Evolutionary conservation across 225 moss, liverwort and hornwort species (phyloP), one percentile per base, ranked within the genome.

Genomic region (Pleurozium schreberi): DNA sequence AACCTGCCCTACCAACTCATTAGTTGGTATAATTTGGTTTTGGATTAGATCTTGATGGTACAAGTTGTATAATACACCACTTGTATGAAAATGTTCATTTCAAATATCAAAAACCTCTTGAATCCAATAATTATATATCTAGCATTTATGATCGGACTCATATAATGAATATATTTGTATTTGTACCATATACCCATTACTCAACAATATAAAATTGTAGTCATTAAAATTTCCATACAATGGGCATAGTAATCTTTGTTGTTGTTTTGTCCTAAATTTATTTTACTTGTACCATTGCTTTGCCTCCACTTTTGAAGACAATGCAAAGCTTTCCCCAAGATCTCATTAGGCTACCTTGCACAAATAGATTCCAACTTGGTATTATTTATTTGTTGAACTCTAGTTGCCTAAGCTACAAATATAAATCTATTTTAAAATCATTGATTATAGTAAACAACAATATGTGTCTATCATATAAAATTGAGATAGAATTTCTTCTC

Each of bases 351-450:
- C 50, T 75, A 75, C 34, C 34, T 33, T 50, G 5, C 14, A 21
- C 50, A 2, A 3, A 33, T 5, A 33, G 5, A 75, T 33, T 75
- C 2, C 19, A 31, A 2, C 1, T 0, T 20, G 0, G 3, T 4
- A 33, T 33, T 33, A 33, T 20, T 49, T 12, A 49, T 1, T 3
- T 4, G 11, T 12, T 75, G 20, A 75, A 49, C 12, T 75, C 1
- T 0, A 1, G 34, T 50, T 21, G 5, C 4, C 12, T 34, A 17
- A 33, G 34, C 8, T 34, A 50, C 8, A 50, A 34, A 13, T 14
- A 75, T 22, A 34, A 13, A 3, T 8, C 8, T 50, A 75, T 2
- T 75, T 21, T 50, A 34, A 76, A 47, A 34, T 76, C 22, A 2
- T 76, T 36, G 76, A 50, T 34, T 31, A 8, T 14, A 36, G 1